Evolutionary conservation across 768 basidiomycete species (phyloP).

Genomic region (Baorangia bicolor): DNA sequence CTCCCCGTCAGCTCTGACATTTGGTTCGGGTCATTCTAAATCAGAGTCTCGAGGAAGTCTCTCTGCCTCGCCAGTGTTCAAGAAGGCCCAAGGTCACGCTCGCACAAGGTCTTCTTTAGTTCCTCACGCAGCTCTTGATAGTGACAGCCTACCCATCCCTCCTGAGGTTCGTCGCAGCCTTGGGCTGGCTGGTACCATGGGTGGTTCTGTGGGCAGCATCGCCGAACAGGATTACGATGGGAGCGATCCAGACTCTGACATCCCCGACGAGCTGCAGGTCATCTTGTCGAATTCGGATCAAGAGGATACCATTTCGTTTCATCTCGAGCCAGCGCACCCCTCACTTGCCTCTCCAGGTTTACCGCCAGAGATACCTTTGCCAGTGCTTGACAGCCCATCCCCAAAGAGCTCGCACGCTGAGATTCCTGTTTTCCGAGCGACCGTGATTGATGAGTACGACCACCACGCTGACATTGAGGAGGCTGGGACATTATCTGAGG

Average conservation of each 20-base stretch:
- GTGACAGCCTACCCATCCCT: constrained; percentile 40
- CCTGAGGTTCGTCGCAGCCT: constrained; percentile 55
- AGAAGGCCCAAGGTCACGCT: constrained; percentile 23
- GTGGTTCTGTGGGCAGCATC: constrained; percentile 53
- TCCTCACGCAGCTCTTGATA: constrained; percentile 12
- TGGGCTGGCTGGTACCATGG: constrained; percentile 68
- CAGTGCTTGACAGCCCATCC: constrained; percentile 18
- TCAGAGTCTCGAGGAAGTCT: constrained; percentile 23
- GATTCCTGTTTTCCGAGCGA: constrained; percentile 42
- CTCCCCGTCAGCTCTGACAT: constrained; percentile 36
- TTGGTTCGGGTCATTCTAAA: constrained; percentile 37
- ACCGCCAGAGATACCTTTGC: constrained; percentile 43
- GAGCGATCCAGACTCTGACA: constrained; percentile 72
- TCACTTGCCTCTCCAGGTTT: constrained; percentile 39
- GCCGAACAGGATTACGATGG: constrained; percentile 46
- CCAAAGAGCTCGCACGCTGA: constrained; percentile 19
- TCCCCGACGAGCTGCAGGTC: constrained; percentile 73
- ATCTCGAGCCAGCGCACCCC: background rate
- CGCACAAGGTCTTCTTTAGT: constrained; percentile 27
- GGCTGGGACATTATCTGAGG: constrained; percentile 46
- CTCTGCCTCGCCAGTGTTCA: constrained; percentile 36
- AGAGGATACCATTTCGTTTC: constrained; percentile 41
- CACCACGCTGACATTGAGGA: constrained; percentile 43
- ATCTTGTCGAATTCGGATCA: constrained; percentile 50
- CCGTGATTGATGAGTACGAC: constrained; percentile 45